Percentiles rank a stretch among this genome's conserved stretches.
Evolutionary conservation across 75 land plant genomes (phyloP).

Genomic region (Ceratopteris richardii): DNA sequence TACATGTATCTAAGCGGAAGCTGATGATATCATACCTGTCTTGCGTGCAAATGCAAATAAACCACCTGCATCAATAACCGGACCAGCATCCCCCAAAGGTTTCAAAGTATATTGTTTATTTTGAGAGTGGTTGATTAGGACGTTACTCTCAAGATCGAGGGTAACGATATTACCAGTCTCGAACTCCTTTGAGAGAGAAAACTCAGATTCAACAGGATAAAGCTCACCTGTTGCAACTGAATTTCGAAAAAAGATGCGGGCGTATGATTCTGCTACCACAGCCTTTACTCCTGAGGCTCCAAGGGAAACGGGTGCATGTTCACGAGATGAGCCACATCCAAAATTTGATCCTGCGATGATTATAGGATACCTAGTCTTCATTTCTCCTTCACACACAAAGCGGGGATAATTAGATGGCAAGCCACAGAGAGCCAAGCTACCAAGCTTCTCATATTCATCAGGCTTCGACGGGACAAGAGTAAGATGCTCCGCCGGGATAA

Average conservation of each 20-base stretch:
- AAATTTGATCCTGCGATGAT: conserved; percentile 83
- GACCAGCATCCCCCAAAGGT: conserved; percentile 96
- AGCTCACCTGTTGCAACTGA: conserved; percentile 94
- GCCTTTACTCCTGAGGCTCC: conserved; percentile 79
- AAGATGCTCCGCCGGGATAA: conserved; percentile 92
- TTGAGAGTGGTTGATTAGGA: conserved; percentile 71
- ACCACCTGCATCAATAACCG: conserved; percentile 95
- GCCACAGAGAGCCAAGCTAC: conserved; percentile 72
- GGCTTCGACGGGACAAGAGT: conserved; percentile 95
- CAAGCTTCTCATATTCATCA: conserved; percentile 89
- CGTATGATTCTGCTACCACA: conserved; percentile 90
- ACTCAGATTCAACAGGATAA: conserved; percentile 77
- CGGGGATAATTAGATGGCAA: conserved; percentile 45
- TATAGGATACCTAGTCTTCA: conserved; percentile 46
- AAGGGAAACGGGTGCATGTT: conserved; percentile 97
- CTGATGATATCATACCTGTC: conserved; percentile 67
- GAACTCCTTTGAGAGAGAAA: conserved; percentile 62
- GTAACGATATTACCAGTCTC: conserved; percentile 83
- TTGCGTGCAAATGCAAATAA: conserved; percentile 89
- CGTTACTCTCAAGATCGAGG: conserved; percentile 46
- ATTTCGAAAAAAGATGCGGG: conserved; percentile 88
- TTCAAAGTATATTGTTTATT: conserved; percentile 80
- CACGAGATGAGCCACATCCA: conserved; percentile 98
- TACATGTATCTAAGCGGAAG: too few relatives aligned
- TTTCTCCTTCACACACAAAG: conserved; percentile 50